phyloP scores from a whole-genome alignment of 352 stramenopile species.

The Phytophthora pinifolia region DNA sequence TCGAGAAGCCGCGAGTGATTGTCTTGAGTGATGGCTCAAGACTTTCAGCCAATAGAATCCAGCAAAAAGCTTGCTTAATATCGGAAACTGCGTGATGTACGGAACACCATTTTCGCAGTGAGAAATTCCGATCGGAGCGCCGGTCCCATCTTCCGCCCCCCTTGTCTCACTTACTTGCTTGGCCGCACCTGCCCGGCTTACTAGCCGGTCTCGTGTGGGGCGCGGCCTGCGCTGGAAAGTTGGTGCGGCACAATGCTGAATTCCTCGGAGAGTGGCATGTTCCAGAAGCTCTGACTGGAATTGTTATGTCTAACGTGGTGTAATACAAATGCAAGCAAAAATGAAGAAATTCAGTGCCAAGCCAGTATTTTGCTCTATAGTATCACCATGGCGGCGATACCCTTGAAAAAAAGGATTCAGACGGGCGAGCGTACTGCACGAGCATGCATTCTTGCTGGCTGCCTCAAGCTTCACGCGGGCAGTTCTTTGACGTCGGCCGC shows the following conservation, averaged over 20 bases:
- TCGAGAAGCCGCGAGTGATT: neutral
- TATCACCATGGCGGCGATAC: no score
- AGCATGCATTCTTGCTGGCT: slow-evolving; percentile 1
- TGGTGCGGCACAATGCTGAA: no score
- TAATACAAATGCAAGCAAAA: no score
- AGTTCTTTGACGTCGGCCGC: slow-evolving; percentile 3
- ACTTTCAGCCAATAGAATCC: slow-evolving; percentile 7
- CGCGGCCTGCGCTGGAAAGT: no score
- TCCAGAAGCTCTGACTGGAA: no score
- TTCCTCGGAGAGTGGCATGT: no score
- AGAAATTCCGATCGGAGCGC: slow-evolving; percentile 23
- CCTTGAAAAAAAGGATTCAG: no score
- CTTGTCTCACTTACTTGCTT: slow-evolving; percentile 18
- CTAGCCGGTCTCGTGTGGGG: no score
- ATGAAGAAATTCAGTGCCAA: no score
- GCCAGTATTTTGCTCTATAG: no score
- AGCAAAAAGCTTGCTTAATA: slow-evolving; percentile 8
- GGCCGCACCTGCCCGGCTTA: slow-evolving; percentile 3
- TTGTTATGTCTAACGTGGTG: no score
- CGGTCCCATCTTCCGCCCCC: slow-evolving; percentile 15
- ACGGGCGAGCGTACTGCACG: slow-evolving; percentile 2
- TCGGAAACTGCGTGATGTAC: slow-evolving; percentile 12
- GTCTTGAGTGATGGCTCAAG: slow-evolving; percentile 9
- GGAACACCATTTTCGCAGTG: slow-evolving; percentile 17
- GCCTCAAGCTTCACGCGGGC: no score